Evolutionary conservation across 306 rosid genomes (phyloP).

Genomic region (Rosa multiflora): DNA sequence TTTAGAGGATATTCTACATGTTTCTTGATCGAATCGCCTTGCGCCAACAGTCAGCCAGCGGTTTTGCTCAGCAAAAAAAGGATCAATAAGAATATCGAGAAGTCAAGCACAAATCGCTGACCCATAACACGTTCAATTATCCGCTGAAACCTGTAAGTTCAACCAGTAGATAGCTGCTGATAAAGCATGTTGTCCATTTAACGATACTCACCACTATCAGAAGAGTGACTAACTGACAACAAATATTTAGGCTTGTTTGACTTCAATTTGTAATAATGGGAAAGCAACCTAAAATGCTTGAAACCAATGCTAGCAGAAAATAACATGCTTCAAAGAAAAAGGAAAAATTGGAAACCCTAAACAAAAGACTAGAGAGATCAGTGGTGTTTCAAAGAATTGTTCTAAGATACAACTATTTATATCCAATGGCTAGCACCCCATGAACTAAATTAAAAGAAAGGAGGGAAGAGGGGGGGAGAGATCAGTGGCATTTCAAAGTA

Average conservation of each 20-base stretch:
- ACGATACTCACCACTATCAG: conserved; percentile 72
- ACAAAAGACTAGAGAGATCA: background rate
- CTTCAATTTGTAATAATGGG: background rate
- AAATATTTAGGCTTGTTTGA: background rate
- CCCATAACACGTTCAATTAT: conserved; percentile 25
- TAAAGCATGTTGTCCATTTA: conserved; percentile 96
- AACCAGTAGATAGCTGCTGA: conserved; percentile 99
- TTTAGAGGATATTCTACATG: background rate
- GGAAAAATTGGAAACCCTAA: background rate
- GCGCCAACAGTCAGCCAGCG: conserved; percentile 33
- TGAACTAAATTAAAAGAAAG: too few species aligned
- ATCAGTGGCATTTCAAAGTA: too few species aligned
- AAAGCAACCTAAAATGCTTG: background rate
- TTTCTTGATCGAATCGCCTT: conserved; percentile 20
- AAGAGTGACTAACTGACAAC: conserved; percentile 26
- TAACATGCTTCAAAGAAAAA: background rate
- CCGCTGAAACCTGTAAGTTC: conserved; percentile 62
- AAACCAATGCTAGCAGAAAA: background rate
- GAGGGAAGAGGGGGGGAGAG: too few species aligned
- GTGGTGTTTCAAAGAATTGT: background rate
- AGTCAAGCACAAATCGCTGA: conserved; percentile 41
- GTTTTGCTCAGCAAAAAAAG: conserved; percentile 39
- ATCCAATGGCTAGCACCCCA: too few species aligned
- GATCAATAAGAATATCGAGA: conserved; percentile 39
- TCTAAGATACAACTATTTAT: background rate